Evolutionary conservation across 2,329 filamentous ascomycete species (phyloP), one percentile per base, ranked within the genome.

Genomic region (Phialophora verrucosa): DNA sequence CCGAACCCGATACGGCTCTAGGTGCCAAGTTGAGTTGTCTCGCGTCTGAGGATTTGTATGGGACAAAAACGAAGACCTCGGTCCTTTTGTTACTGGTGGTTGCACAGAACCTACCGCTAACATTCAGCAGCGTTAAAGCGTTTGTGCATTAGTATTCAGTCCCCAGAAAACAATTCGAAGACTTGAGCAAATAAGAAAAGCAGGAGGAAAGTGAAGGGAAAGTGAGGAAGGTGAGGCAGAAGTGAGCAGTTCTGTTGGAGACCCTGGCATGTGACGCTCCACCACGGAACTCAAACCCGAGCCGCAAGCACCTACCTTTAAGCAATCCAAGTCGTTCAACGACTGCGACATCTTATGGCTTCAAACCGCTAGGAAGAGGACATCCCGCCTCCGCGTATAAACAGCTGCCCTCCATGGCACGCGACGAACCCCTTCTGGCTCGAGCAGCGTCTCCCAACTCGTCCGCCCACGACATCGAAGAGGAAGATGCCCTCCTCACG

Each of bases 401-500:
- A 51, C 11, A 23, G 10, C n/a, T 29, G n/a, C n/a, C 44, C 60
- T 44, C 23, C 58, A 72, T 72, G 71, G 47, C 70, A n/a, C 63
- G 58, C 70, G 78, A 84, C 63, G 81, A 85, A 72, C 83, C 85
- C 59, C 82, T 87, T 31, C 78, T 87, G 62, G 80, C 83, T 63
- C 83, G 87, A 66, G 81, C 83, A 25, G 85, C 85, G 53, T 88
- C 85, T 29, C 83, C 86, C 61, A 79, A 79, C 67, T 85, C 84
- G 35, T 83, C 85, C 67, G 82, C 86, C 56, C 81, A 80, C 69
- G 83, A 83, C 70, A 82, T 83, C 55, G 84, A 85, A 70, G 87
- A 88, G 77, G 87, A 88, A 77, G 85, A 90, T 73, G 85, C 85
- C 50, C 79, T 90, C 66, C 78, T 89, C 64, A 85, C 87, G 44